Evolutionary conservation across 768 basidiomycete species (phyloP), one percentile per base, ranked within the genome.

Genomic region (Inosperma sp.): DNA sequence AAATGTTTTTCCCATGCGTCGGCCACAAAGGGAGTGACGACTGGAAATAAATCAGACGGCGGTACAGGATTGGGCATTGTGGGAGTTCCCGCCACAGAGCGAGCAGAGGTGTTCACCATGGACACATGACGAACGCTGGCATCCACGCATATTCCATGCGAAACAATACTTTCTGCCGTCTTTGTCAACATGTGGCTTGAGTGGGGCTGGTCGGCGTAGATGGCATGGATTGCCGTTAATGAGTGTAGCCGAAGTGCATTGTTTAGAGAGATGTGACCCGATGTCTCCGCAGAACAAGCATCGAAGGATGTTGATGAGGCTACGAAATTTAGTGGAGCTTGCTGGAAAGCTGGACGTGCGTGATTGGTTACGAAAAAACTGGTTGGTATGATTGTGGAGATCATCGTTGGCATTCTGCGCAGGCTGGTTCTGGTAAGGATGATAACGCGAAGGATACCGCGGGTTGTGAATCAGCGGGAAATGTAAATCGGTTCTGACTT

Each of bases 1-100:
- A 70, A 50, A 17, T 58, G 2, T 0, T 29, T 25, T 36, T 57
- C 56, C 30, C 63, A 17, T 7, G 30, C 35, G 13, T 55, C 55
- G 2, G 65, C 30, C 16, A 58, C 45, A 4, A 75, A 48, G 6
- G 72, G 70, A 0, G 68, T 68, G 7, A 60, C 51, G 0, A 74
- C 68, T 1, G 5, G n/a, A 4, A 66, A 58, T 2, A 69, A 68
- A 54, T 72, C 67, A 69, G 44, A 34, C 14, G 3, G 33, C 10
- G 7, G 42, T 23, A 60, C 72, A 72, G 37, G 12, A 10, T 3
- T 48, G 44, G 2, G 71, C 70, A 6, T 67, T 68, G 50, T 72
- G 69, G 21, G 29, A 19, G 3, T 26, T 8, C 31, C 49, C 40
- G 6, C 49, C 39, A 50, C 69, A 70, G 56, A 72, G 49, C 48